These are phyloP conservation scores for Saccharomyces paradoxus DNA, from an alignment of 805 yeast genomes.

Conservation along the genomic window DNA sequence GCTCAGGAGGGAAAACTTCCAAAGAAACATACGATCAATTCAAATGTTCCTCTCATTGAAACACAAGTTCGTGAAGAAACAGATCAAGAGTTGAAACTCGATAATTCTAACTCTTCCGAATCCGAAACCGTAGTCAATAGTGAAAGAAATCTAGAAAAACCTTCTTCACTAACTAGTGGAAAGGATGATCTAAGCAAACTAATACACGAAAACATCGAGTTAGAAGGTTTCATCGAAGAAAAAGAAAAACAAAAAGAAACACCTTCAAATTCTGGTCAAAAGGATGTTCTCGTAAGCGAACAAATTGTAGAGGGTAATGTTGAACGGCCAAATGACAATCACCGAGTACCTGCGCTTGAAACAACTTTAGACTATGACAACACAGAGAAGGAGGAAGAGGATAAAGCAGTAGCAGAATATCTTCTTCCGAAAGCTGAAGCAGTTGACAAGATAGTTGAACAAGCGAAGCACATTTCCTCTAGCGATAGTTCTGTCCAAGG, in stretches of 20 bases:
- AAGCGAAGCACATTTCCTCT: neutral
- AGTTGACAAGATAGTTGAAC: neutral
- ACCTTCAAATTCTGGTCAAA: neutral
- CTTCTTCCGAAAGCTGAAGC: neutral
- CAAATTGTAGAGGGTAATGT: neutral
- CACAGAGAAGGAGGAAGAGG: neutral
- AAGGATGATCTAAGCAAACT: neutral
- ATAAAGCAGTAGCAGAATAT: neutral
- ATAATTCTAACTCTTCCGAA: slow-evolving; percentile 2
- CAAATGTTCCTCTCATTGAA: slow-evolving; percentile 14
- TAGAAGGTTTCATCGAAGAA: slow-evolving; percentile 1
- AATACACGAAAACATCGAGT: neutral
- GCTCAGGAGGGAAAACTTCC: neutral
- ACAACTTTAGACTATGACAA: neutral
- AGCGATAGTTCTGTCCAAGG: neutral
- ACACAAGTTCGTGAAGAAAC: slow-evolving; percentile 21
- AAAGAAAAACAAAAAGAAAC: neutral
- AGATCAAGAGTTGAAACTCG: slow-evolving; percentile 17
- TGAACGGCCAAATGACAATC: neutral
- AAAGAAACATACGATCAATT: neutral
- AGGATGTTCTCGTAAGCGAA: neutral
- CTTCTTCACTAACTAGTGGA: neutral
- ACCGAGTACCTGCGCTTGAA: neutral
- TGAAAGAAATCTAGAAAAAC: neutral
- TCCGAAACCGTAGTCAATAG: neutral